Conservation (phyloP, 1,284 basidiomycete species). For the Quambalaria eucalypti region DNA sequence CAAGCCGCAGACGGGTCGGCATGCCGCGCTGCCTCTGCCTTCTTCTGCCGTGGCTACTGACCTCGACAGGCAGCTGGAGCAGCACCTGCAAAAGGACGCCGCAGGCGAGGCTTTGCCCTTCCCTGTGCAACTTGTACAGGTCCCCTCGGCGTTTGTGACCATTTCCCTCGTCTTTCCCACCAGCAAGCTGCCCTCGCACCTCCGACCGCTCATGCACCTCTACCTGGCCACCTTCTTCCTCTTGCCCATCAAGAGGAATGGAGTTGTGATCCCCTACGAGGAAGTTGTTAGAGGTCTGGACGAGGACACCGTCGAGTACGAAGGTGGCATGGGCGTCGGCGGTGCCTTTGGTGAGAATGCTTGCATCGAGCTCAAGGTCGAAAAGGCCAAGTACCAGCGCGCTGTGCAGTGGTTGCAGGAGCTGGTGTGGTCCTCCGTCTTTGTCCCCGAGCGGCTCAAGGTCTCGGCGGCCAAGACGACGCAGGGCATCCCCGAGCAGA, state of each 20-base stretch:
- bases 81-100: constrained; percentile 55
- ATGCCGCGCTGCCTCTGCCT: constrained; percentile 3
- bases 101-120: constrained; percentile 69
- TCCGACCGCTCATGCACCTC: constrained; percentile 60
- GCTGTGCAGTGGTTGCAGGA: constrained; percentile 83
- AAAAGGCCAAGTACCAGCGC: constrained; percentile 67
- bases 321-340: constrained; percentile 61
- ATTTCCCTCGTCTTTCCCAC: constrained; percentile 64
- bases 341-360: constrained; percentile 65
- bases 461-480: constrained; percentile 80
- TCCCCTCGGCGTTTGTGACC: constrained; percentile 72
- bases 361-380: constrained; percentile 63
- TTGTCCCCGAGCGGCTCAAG: constrained; percentile 76
- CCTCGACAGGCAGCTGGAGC: constrained; percentile 51
- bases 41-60: not conserved
- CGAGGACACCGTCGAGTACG: constrained; percentile 81
- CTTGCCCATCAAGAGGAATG: constrained; percentile 68
- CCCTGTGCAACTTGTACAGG: constrained; percentile 71
- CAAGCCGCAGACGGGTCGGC: not conserved
- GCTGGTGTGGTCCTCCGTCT: constrained; percentile 71
- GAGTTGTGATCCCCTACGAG: constrained; percentile 65
- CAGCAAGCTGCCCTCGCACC: constrained; percentile 26
- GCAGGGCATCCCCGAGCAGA: constrained; percentile 84
- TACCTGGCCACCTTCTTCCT: constrained; percentile 83
- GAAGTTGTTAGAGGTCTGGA: constrained; percentile 84